These are phyloP conservation scores for Lentinula aciculospora DNA, from an alignment of 768 basidiomycete genomes.

Conservation along the genomic window DNA sequence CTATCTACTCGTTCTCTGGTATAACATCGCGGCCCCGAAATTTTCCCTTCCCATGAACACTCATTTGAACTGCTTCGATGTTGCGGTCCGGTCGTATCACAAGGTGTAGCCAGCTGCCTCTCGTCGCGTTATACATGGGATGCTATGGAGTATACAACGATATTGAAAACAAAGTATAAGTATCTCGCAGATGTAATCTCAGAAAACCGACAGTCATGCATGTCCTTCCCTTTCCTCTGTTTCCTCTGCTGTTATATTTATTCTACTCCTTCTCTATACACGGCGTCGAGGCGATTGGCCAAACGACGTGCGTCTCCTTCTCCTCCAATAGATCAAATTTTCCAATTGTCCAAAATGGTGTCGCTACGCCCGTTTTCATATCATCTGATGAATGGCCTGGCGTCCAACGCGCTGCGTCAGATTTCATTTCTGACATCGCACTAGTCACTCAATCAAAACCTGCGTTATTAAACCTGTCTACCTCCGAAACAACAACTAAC, in stretches of 20 bases:
- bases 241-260: background rate
- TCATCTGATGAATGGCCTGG: constrained; percentile 58
- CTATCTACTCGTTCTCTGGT: background rate
- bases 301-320: constrained; percentile 43
- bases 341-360: constrained; percentile 36
- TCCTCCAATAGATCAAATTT: constrained; percentile 25
- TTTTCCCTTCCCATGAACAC: background rate
- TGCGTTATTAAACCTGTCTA: constrained; percentile 44
- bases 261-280: background rate
- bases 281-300: constrained; percentile 37
- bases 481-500: constrained; percentile 17
- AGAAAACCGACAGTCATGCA: background rate
- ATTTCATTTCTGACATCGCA: constrained; percentile 58
- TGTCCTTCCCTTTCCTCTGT: background rate
- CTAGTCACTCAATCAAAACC: constrained; percentile 53
- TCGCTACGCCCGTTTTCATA: constrained; percentile 43
- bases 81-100: background rate
- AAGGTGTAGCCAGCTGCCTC: background rate
- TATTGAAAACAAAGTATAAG: background rate
- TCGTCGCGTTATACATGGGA: background rate
- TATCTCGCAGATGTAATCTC: background rate
- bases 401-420: constrained; percentile 53
- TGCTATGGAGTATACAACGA: background rate
- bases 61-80: background rate
- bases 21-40: background rate